Percentiles rank a stretch among this genome's conserved stretches.
These are phyloP conservation scores for Hymenoscyphus fraxineus DNA, from an alignment of 2,329 filamentous ascomycete genomes.

Conservation along the genomic window DNA sequence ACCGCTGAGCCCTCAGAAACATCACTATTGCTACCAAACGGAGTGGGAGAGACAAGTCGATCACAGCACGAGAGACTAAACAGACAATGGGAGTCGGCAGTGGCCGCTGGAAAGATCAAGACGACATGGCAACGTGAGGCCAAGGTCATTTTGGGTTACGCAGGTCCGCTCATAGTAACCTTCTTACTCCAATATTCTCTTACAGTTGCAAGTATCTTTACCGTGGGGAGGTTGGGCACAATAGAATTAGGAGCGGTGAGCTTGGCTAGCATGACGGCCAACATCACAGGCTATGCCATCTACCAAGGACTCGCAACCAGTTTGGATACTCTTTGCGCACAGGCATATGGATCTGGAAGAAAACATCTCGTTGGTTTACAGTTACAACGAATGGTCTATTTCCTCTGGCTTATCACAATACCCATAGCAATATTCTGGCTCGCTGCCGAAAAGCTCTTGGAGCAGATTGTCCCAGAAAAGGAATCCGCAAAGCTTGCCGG, in stretches of 20 bases:
- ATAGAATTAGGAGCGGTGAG: slow-evolving; percentile 65
- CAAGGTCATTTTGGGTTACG: slow-evolving; percentile 72
- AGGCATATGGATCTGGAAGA: slow-evolving; percentile 88
- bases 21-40: slow-evolving; percentile 40
- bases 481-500: slow-evolving; percentile 70
- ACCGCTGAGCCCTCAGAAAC: slow-evolving; percentile 38
- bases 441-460: slow-evolving; percentile 59
- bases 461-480: slow-evolving; percentile 64
- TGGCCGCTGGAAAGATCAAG: slow-evolving; percentile 73
- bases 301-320: slow-evolving; percentile 85
- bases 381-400: slow-evolving; percentile 75
- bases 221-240: slow-evolving; percentile 71
- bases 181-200: slow-evolving; percentile 80
- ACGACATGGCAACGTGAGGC: slow-evolving; percentile 90
- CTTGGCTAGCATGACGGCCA: slow-evolving; percentile 73
- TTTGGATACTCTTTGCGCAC: slow-evolving; percentile 86
- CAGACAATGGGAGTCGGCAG: slow-evolving; percentile 80
- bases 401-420: slow-evolving; percentile 67
- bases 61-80: slow-evolving; percentile 56
- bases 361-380: slow-evolving; percentile 85
- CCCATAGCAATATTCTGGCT: slow-evolving; percentile 72
- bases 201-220: slow-evolving; percentile 77
- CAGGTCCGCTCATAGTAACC: slow-evolving; percentile 66
- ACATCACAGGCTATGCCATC: slow-evolving; percentile 72
- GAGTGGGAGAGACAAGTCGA: slow-evolving; percentile 41